Conservation (phyloP, 441 rosid genomes). For the Croton laevigatus region DNA sequence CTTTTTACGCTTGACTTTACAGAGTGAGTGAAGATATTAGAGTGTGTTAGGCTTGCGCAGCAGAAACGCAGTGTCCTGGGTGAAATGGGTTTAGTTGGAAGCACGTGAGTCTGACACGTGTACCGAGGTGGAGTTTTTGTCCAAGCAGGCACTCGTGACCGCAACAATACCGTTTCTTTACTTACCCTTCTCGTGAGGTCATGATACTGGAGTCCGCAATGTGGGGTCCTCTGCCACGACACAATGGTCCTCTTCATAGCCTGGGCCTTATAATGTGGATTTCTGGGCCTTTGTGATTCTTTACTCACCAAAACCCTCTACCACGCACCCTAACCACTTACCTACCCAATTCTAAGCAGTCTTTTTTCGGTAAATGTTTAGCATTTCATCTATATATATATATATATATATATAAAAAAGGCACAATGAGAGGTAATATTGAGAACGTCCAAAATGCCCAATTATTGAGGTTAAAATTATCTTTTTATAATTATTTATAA, state of each 20-base stretch:
- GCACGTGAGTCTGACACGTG: slow-evolving; percentile 23
- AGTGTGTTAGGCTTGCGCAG: no score
- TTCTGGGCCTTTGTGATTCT: slow-evolving; percentile 10
- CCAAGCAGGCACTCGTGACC: slow-evolving; percentile 10
- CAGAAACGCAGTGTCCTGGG: no score
- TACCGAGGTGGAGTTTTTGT: slow-evolving; percentile 3
- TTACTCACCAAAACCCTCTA: neutral
- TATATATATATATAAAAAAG: no score
- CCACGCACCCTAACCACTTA: neutral
- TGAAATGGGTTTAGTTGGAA: neutral
- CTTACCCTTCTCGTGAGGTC: slow-evolving; percentile 20
- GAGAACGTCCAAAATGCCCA: no score
- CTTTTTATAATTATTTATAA: no score
- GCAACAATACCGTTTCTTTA: neutral
- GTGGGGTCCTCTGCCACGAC: slow-evolving; percentile 1
- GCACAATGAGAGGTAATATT: no score
- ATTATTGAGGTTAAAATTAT: no score
- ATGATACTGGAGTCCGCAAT: neutral
- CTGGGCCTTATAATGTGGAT: slow-evolving; percentile 8
- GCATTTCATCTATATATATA: no score
- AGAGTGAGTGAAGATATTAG: no score
- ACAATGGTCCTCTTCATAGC: neutral
- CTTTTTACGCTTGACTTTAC: no score
- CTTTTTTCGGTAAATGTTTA: no score
- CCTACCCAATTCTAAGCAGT: neutral